These are phyloP conservation scores for Candida pseudoviswanathii DNA, from an alignment of 1,139 yeast species.

Conservation along the genomic window DNA sequence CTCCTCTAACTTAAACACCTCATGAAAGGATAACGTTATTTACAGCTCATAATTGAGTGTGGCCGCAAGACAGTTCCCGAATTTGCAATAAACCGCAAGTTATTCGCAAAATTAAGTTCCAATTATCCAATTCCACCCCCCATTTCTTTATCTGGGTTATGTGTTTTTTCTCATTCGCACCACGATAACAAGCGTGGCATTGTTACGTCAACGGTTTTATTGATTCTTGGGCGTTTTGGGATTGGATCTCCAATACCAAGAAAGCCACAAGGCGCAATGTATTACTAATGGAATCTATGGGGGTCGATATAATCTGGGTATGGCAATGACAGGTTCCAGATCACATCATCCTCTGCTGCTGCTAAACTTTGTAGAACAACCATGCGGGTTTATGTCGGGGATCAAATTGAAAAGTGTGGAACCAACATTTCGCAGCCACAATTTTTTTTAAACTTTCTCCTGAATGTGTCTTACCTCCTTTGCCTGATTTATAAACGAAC, in stretches of 20 bases:
- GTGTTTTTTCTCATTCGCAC: not conserved
- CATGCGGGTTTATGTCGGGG: not conserved
- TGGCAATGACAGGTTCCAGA: not conserved
- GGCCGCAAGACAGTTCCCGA: not conserved
- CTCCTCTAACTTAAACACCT: no score
- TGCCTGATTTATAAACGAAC: not conserved
- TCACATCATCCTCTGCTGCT: not conserved
- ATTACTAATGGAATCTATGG: not conserved
- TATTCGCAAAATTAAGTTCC: constrained; percentile 3
- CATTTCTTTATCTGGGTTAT: not conserved
- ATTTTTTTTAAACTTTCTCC: not conserved
- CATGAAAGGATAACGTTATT: no score
- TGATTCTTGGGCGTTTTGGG: not conserved
- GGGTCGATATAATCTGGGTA: not conserved
- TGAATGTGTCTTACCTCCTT: not conserved
- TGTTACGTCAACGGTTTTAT: not conserved
- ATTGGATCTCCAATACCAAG: not conserved
- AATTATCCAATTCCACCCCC: not conserved
- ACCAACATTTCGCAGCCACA: constrained; percentile 10
- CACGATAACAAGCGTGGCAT: not conserved
- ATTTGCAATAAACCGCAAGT: constrained; percentile 3
- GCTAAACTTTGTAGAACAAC: no score
- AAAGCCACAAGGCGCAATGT: constrained; percentile 5
- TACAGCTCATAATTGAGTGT: not conserved
- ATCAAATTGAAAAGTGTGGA: constrained; percentile 3